Base-by-base conservation (phyloP, 2,329 filamentous ascomycete species). In the Cordyceps javanica region DNA sequence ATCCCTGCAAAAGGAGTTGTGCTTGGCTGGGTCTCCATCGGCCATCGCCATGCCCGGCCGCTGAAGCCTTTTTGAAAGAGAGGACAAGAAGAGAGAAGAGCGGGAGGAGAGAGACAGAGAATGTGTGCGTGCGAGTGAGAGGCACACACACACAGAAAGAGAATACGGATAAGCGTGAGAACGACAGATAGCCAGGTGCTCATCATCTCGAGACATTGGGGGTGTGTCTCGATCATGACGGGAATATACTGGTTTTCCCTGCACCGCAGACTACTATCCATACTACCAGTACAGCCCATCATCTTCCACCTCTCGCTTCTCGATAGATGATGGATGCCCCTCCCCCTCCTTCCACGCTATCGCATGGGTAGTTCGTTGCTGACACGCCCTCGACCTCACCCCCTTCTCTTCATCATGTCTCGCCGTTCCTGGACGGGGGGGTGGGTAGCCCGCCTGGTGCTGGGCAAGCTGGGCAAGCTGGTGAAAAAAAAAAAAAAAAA, bases 321-420 rank as follows among this genome's bases (percentile, higher is more conserved):
- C n/a, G 36, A 49, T n/a, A 23, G n/a, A n/a, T n/a, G n/a, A n/a
- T n/a, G 44, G 23, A 23, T 19, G 23, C 44, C 53, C 32, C 34
- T 34, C 44, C 26, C 19, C 23, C 13, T 50, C 44, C 54, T 49
- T 34, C 44, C 30, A 55, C 19, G 38, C 30, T 13, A 25, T 16
- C 21, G 41, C 16, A 45, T 30, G 53, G 30, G 21, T 8, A 26
- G 30, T 3, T n/a, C 21, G 16, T 39, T 55, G 26, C 42, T 26
- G 44, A 41, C 44, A 56, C 54, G 21, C 54, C 45, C 30, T 36
- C 21, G n/a, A n/a, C n/a, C 38, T n/a, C 38, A 41, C 38, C 41
- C 52, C 52, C 51, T 54, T 45, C 56, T 58, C 56, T 58, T 58
- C 56, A 58, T 14, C 56, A 58, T 56, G 54, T 56, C 54, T 56